Evolutionary conservation across 2,329 filamentous ascomycete species (phyloP).

Genomic region (Alternaria arbusti): DNA sequence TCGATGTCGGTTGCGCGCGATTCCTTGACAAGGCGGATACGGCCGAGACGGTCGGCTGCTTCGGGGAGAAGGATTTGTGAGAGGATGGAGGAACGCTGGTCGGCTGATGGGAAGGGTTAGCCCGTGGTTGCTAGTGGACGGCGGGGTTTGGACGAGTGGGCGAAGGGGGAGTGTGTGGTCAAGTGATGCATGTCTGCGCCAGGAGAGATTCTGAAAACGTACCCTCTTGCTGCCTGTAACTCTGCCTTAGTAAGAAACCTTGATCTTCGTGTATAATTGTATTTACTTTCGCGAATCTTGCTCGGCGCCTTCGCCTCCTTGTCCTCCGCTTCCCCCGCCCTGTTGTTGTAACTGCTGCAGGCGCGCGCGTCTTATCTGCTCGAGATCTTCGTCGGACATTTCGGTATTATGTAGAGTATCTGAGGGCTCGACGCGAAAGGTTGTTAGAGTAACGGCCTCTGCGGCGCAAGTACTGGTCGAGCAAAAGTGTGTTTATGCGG

Average conservation of each 20-base stretch:
- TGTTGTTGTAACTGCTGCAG: conserved; percentile 89
- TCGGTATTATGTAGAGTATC: neutral
- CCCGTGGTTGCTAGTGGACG: conserved; percentile 33
- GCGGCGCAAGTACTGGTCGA: conserved; percentile 1
- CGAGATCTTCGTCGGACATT: conserved; percentile 72
- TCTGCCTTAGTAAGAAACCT: neutral
- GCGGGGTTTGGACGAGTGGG: conserved; percentile 18
- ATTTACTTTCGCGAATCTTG: conserved; percentile 65
- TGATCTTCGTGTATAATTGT: neutral
- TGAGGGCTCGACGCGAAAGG: neutral
- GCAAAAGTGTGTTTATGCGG: conserved; percentile 14
- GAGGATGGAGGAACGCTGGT: conserved; percentile 78
- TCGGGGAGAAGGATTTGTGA: conserved; percentile 93
- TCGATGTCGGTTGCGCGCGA: conserved; percentile 88
- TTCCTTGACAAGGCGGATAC: conserved; percentile 95
- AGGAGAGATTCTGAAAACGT: conserved; percentile 44
- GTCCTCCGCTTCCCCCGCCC: conserved; percentile 60
- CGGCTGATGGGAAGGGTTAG: conserved; percentile 57
- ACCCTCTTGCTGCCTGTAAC: conserved; percentile 30
- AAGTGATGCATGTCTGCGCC: conserved; percentile 25
- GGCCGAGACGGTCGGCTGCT: conserved; percentile 88
- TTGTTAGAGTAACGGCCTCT: neutral
- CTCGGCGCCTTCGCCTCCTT: conserved; percentile 57
- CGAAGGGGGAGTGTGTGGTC: neutral
- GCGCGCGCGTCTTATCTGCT: conserved; percentile 89